Percentiles rank a stretch among this genome's conserved stretches.
These are phyloP conservation scores for Graphiopsis chlorocephala DNA, from an alignment of 2,329 filamentous ascomycete genomes.

Conservation along the genomic window DNA sequence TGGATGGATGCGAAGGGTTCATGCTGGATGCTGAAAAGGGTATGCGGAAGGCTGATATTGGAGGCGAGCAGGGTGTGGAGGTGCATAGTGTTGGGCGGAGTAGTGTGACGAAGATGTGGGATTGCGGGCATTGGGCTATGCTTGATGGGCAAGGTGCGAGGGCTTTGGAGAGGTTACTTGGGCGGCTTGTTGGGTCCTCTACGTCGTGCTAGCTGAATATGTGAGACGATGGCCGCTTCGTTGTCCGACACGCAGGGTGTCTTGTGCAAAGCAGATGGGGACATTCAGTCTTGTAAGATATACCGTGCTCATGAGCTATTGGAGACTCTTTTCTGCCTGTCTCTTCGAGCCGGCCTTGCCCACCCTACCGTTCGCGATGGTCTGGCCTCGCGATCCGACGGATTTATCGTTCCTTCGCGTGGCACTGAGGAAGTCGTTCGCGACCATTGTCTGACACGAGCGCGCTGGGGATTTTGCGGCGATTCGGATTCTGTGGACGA, in stretches of 20 bases:
- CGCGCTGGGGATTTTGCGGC: not conserved
- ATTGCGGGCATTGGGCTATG: slow-evolving; percentile 54
- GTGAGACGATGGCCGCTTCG: not conserved
- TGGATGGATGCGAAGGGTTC: slow-evolving; percentile 54
- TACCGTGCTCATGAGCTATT: not conserved
- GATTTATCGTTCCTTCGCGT: not conserved
- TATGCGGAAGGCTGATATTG: not conserved
- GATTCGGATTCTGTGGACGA: not conserved
- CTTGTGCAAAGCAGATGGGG: not conserved
- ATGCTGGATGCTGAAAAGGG: slow-evolving; percentile 8
- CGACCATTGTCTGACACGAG: too few species aligned
- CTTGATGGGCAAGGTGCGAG: slow-evolving; percentile 44
- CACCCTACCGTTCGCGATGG: not conserved
- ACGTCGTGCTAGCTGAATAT: not conserved
- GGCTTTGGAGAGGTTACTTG: slow-evolving; percentile 40
- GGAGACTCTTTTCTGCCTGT: not conserved
- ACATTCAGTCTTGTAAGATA: not conserved
- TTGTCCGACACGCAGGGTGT: not conserved
- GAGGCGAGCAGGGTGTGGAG: not conserved
- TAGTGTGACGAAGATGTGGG: slow-evolving; percentile 50
- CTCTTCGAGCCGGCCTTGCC: not conserved
- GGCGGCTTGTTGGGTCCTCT: not conserved
- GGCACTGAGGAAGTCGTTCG: not conserved
- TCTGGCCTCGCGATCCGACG: not conserved
- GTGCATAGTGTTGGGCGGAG: slow-evolving; percentile 33